Percentiles rank a stretch among this genome's conserved stretches.
phyloP scores from a whole-genome alignment of 805 yeast species.

The Torulaspora gathmanii region DNA sequence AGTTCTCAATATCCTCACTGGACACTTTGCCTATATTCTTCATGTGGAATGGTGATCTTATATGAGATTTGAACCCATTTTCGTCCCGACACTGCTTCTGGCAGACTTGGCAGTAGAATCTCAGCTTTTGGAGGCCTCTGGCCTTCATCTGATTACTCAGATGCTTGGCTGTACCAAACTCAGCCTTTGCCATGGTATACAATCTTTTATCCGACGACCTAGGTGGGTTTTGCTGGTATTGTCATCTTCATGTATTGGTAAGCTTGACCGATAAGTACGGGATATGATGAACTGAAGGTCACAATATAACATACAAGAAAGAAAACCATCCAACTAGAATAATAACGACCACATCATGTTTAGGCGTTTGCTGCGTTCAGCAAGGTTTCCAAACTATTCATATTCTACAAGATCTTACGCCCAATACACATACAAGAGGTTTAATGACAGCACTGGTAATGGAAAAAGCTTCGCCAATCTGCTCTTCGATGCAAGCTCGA shows the following conservation, averaged over 20 bases:
- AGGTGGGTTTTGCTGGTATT: too few relatives aligned
- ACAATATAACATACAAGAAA: not conserved
- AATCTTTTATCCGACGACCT: not conserved
- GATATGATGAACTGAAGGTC: not conserved
- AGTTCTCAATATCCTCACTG: constrained; percentile 50
- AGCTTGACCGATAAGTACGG: not conserved
- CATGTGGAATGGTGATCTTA: constrained; percentile 73
- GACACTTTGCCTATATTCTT: constrained; percentile 50
- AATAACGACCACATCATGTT: not conserved
- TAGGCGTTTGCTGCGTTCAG: not conserved
- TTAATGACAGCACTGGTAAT: constrained; percentile 18
- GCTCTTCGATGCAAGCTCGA: constrained; percentile 28
- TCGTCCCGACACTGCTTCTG: constrained; percentile 92
- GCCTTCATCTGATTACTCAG: constrained; percentile 73
- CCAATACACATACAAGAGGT: constrained; percentile 20
- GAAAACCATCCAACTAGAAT: not conserved
- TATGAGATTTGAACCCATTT: constrained; percentile 89
- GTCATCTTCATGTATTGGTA: not conserved
- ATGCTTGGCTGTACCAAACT: constrained; percentile 62
- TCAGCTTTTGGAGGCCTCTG: constrained; percentile 77
- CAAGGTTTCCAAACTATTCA: not conserved
- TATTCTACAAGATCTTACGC: constrained; percentile 5
- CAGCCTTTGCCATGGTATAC: constrained; percentile 49
- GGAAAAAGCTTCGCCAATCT: constrained; percentile 11
- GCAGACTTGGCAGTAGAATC: constrained; percentile 88